Base-by-base conservation (phyloP, 345 rosid genomes). In the Brassica carinata region DNA sequence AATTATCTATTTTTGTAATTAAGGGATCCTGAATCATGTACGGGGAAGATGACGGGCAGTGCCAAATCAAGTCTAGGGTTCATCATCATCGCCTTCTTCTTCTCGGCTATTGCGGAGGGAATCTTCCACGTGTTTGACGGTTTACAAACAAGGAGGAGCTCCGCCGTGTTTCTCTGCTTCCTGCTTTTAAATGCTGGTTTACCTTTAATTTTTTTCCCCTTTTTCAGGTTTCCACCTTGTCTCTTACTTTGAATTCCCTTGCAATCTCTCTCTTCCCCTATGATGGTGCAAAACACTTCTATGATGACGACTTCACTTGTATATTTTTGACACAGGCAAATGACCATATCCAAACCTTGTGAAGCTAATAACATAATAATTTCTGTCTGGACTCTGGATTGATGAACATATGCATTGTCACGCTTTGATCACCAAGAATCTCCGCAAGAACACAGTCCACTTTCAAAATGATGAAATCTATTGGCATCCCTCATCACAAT, bases 61-160 rank as follows among this genome's bases (percentile, higher is more conserved):
- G 57, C 29, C 67, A 75, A 34, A 26, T 23, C 70, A 74, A 62
- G 7, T 14, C 19, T 65, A 53, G 17, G 59, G 33, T 19, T 77
- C 64, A 27, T 58, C 69, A 45, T 45, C 23, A 15, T 15, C 59
- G 14, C 15, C 55, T 48, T 61, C 27, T 3, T 81, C 2, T 61
- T 67, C 27, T 77, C 65, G 45, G 17, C 30, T n/a, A 33, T 18
- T 82, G 81, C 33, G 43, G 19, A 55, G 87, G 17, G 97, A 92
- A 82, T 89, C 97, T 18, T 90, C 92, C 4, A 94, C 91, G 34
- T 94, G 98, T 82, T 81, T 94, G 86, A 85, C 83, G 23, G 91
- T 92, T 29, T 94, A 94, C 84, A 88, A 86, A 79, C 83, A 90
- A 83, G 98, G 98, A 48, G 98, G 97, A 70, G 97, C 97, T 67